Evolutionary conservation across 805 yeast species (phyloP), one percentile per base, ranked within the genome.

Genomic region (Komagataella kurtzmanii): DNA sequence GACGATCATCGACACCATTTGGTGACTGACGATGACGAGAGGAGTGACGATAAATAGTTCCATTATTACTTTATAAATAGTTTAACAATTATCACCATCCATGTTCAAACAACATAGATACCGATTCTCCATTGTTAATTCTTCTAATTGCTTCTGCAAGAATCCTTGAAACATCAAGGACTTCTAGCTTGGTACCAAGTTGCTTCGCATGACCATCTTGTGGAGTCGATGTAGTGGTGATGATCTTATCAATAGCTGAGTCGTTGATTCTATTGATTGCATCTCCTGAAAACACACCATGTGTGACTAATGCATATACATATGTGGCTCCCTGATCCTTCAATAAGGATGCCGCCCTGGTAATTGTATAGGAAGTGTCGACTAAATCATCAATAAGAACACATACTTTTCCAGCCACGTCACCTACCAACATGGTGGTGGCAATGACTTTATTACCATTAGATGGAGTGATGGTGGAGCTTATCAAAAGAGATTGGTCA

Each of bases 41-140:
- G 18, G 8, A 36, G 19, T 23, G 45, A 8, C 19, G 44, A 19
- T 47, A 24, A 46, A 17, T 46, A 10, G 46, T 21, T 18, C 7
- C 36, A 30, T 50, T 23, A 46, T 36, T 21, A 49, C n/a, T 24
- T 24, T 23, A 24, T 10, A 24, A 24, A 19, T 36, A 36, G 43
- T 12, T 7, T 44, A 44, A 48, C 17, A 48, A 48, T 36, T 7
- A 17, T 59, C 55, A 78, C 80, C 80, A 76, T 2, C 81, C 95
- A 58, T 86, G 90, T 60, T 89, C 97, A 68, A 90, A 93, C 54
- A 93, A 72, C 87, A 88, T 85, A 17, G 95, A 84, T 17, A 93
- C 96, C 14, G 91, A 81, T 71, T 93, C 99, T 58, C 99, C 99
- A 59, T 93, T 93, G 66, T 93, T 96, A 50, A 93, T 91, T 65